Conservation (phyloP, 352 stramenopile species). For the Phytophthora agathidicida region DNA sequence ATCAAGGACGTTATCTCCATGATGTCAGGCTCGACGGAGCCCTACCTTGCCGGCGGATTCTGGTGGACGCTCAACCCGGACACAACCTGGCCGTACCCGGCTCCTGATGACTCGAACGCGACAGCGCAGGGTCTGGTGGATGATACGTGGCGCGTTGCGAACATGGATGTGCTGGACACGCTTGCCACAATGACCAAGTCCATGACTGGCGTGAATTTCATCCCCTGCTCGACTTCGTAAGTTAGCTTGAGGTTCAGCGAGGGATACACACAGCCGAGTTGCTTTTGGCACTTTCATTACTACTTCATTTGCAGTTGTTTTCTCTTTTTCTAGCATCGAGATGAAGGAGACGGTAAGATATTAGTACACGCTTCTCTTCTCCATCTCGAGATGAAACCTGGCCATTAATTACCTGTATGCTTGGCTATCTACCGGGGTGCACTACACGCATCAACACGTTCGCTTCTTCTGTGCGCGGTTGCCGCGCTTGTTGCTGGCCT, state of each 20-base stretch:
- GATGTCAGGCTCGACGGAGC: constrained; percentile 61
- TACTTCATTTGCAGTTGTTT: constrained; percentile 38
- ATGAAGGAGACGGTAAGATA: constrained; percentile 29
- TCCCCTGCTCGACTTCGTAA: constrained; percentile 59
- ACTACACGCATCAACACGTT: constrained; percentile 13
- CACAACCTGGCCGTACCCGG: constrained; percentile 75
- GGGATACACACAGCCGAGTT: constrained; percentile 19
- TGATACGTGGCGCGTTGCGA: constrained; percentile 71
- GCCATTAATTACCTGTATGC: constrained; percentile 20
- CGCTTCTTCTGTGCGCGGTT: constrained; percentile 57
- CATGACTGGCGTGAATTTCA: constrained; percentile 69
- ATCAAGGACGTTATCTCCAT: constrained; percentile 62
- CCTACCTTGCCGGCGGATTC: constrained; percentile 72
- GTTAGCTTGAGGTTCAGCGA: constrained; percentile 16
- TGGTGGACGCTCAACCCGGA: constrained; percentile 86
- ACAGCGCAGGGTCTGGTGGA: constrained; percentile 70
- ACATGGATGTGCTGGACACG: constrained; percentile 67
- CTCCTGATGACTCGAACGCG: constrained; percentile 62
- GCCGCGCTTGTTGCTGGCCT: constrained; percentile 38
- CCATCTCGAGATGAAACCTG: constrained; percentile 1
- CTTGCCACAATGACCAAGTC: constrained; percentile 69
- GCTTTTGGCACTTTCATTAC: constrained; percentile 33
- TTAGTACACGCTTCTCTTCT: constrained; percentile 36
- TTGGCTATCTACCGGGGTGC: constrained; percentile 2
- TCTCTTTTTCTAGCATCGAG: constrained; percentile 26